Evolutionary conservation across 2,329 filamentous ascomycete species (phyloP), one percentile per base, ranked within the genome.

Genomic region (Pestalotiopsis sp.): DNA sequence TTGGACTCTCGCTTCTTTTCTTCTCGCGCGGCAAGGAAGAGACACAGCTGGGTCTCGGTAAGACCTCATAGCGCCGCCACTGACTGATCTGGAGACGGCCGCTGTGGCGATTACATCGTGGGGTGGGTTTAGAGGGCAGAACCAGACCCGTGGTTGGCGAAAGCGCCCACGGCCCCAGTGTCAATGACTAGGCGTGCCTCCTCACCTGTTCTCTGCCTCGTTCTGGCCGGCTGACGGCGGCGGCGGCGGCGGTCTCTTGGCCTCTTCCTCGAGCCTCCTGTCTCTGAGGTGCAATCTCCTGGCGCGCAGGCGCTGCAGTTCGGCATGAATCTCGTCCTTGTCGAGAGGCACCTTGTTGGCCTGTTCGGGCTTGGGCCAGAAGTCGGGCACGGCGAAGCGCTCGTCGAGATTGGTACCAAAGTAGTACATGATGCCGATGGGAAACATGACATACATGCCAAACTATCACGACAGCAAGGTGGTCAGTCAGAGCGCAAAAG

Each of bases 351-450:
- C 88, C 76, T 87, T 89, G 82, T 96, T 91, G 70, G 91, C 91
- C 78, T 95, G 87, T 72, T 92, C 91, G 4, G 90, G 86, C 76
- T 91, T 93, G 36, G 96, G 96, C 96, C 96, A 99, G 86, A 99
- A 99, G 69, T 92, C 93, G 25, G 92, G 91, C 1, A 98, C 93
- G 62, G 88, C 84, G 85, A 99, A 99, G 72, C 94, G 92, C 73
- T 92, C 88, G 82, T 99, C 96, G 78, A 99, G 93, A 82, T 99
- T 99, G 68, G 95, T 97, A 79, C 96, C 96, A 82, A 98, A 99
- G 86, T 99, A 99, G 87, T 97, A 98, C 96, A 99, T 99, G 86
- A 96, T 95, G 75, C 93, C 94, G 77, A 99, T 98, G 20, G 96
- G 96, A 83, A 99, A 99, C 88, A 98, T 92, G 84, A 99, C 91